Percentiles rank a stretch among this genome's conserved stretches.
Evolutionary conservation across 2,329 filamentous ascomycete genomes (phyloP).

Genomic region (Arthrinium puccinioides): DNA sequence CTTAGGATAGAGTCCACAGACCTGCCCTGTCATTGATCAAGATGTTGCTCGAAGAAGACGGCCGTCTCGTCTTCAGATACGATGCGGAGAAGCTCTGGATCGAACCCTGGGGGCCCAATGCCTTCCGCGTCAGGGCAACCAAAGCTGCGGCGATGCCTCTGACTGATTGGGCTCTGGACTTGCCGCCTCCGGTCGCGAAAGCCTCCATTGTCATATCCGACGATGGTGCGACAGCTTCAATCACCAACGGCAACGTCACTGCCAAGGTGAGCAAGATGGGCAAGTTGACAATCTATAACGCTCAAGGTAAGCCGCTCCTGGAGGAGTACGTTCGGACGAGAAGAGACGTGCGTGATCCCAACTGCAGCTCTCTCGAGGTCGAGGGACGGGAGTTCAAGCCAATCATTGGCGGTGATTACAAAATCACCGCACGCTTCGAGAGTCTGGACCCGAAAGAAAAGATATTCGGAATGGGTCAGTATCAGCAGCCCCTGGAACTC

Average conservation of each 20-base stretch:
- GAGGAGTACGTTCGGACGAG: conserved; percentile 47
- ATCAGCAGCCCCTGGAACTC: conserved; percentile 58
- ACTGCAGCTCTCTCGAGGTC: conserved; percentile 49
- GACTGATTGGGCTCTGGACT: conserved; percentile 33
- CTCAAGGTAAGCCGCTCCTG: conserved; percentile 32
- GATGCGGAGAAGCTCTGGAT: conserved; percentile 41
- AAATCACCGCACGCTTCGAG: conserved; percentile 53
- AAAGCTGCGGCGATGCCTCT: conserved; percentile 26
- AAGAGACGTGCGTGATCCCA: conserved; percentile 44
- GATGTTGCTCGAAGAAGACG: conserved; percentile 15
- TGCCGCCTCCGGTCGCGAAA: conserved; percentile 10
- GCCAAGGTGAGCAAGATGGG: conserved; percentile 38
- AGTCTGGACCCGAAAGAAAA: conserved; percentile 43
- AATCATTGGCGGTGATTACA: conserved; percentile 42
- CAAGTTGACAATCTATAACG: conserved; percentile 41
- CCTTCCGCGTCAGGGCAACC: conserved; percentile 39
- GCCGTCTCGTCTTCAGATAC: conserved; percentile 15
- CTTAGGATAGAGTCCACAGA: too few relatives aligned
- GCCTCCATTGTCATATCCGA: conserved; percentile 11
- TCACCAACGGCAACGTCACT: conserved; percentile 40
- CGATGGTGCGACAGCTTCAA: conserved; percentile 23
- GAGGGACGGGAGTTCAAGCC: conserved; percentile 52
- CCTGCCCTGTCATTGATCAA: too few relatives aligned
- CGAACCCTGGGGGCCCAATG: conserved; percentile 40
- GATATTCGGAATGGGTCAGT: conserved; percentile 65